phyloP scores from a whole-genome alignment of 768 basidiomycete genomes.

The Naganishia antarctica region DNA sequence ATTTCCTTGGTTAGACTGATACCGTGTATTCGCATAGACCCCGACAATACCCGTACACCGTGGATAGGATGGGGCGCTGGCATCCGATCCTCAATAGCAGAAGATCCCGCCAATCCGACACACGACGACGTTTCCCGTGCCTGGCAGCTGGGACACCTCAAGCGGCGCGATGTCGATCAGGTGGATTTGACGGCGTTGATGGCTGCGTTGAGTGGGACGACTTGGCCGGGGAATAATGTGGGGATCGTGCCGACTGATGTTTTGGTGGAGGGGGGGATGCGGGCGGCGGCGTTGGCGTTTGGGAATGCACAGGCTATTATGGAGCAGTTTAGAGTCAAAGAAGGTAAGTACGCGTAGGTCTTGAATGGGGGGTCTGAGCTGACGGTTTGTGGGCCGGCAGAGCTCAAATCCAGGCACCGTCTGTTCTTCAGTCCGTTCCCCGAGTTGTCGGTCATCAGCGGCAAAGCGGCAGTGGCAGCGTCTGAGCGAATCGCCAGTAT shows the following conservation, averaged over 20 bases:
- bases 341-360: slow-evolving; percentile 8
- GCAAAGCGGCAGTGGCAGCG: neutral
- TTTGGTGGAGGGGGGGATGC: neutral
- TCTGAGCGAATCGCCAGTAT: neutral
- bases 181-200: slow-evolving; percentile 76
- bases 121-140: slow-evolving; percentile 66
- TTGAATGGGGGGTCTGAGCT: neutral
- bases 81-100: slow-evolving; percentile 62
- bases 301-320: slow-evolving; percentile 15
- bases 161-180: slow-evolving; percentile 72
- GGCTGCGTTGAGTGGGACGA: slow-evolving; percentile 42
- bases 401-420: slow-evolving; percentile 20
- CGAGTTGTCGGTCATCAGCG: neutral
- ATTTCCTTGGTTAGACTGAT: too few species aligned
- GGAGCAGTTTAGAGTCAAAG: slow-evolving; percentile 24
- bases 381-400: neutral
- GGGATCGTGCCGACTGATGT: slow-evolving; percentile 24
- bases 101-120: slow-evolving; percentile 56
- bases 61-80: slow-evolving; percentile 77
- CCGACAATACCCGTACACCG: slow-evolving; percentile 81
- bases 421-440: slow-evolving; percentile 21
- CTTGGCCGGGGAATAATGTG: slow-evolving; percentile 25
- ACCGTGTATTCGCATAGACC: slow-evolving; percentile 52
- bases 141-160: slow-evolving; percentile 60
- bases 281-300: slow-evolving; percentile 10